Evolutionary conservation across 345 rosid species (phyloP).

Genomic region (Syzygium aqueum): DNA sequence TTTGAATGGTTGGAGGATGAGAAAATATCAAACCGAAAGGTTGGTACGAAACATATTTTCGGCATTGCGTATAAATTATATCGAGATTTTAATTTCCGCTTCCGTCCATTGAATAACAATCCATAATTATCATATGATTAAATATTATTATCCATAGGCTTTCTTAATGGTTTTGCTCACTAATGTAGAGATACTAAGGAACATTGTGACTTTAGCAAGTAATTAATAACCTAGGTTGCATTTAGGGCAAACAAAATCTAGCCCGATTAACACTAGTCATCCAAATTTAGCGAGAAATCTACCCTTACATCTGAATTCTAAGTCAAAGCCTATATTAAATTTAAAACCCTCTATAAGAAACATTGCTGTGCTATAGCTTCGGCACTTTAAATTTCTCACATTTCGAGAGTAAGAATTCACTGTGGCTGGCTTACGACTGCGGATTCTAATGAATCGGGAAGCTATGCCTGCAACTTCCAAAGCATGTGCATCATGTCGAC

Average conservation of each 20-base stretch:
- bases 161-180: not conserved
- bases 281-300: not conserved
- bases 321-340: not conserved
- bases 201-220: not conserved
- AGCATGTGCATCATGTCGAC: conserved; percentile 10
- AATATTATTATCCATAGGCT: not conserved
- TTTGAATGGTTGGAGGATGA: not conserved
- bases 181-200: not conserved
- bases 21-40: not conserved
- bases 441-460: not conserved
- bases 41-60: not conserved
- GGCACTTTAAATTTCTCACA: not conserved
- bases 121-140: not conserved
- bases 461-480: not conserved
- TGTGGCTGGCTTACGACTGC: no score
- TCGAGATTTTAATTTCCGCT: not conserved
- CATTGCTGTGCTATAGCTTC: not conserved
- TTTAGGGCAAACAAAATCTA: not conserved
- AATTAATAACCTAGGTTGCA: not conserved
- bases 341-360: not conserved
- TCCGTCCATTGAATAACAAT: not conserved
- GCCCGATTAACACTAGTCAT: not conserved
- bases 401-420: no score
- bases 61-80: not conserved
- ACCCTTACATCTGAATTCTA: not conserved